Evolutionary conservation across 2,329 filamentous ascomycete genomes (phyloP).

Genomic region (Trichophyton verrucosum): DNA sequence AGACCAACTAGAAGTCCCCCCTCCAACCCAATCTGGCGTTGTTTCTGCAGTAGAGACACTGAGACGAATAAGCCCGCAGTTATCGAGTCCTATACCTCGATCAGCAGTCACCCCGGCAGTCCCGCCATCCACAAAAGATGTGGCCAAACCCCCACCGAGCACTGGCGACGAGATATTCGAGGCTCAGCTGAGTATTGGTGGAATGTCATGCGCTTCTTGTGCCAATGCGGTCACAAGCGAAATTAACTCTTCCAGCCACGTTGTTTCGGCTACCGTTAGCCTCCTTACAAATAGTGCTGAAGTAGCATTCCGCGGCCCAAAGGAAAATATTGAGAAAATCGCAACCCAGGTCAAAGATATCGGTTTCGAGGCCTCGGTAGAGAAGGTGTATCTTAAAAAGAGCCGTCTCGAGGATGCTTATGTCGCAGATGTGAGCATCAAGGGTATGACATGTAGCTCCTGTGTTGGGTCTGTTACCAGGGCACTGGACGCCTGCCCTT

Average conservation of each 20-base stretch:
- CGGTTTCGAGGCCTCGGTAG: slow-evolving; percentile 36
- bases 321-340: slow-evolving; percentile 35
- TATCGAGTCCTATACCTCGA: neutral
- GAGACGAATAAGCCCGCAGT: neutral
- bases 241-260: slow-evolving; percentile 46
- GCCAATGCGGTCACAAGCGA: slow-evolving; percentile 50
- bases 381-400: slow-evolving; percentile 21
- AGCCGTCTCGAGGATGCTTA: slow-evolving; percentile 13
- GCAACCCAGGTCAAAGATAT: slow-evolving; percentile 39
- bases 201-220: slow-evolving; percentile 64
- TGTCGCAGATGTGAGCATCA: slow-evolving; percentile 39
- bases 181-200: slow-evolving; percentile 43
- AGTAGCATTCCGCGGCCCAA: slow-evolving; percentile 43
- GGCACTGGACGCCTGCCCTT: slow-evolving; percentile 35
- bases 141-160: too few species aligned
- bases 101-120: neutral
- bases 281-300: slow-evolving; percentile 56
- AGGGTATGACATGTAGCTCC: slow-evolving; percentile 47
- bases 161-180: slow-evolving; percentile 14
- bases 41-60: neutral
- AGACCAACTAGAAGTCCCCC: neutral
- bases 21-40: neutral
- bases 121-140: neutral
- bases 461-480: slow-evolving; percentile 40
- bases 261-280: slow-evolving; percentile 49